phyloP scores from a whole-genome alignment of 169 alveolate species.

The Cryptosporidium tyzzeri region DNA sequence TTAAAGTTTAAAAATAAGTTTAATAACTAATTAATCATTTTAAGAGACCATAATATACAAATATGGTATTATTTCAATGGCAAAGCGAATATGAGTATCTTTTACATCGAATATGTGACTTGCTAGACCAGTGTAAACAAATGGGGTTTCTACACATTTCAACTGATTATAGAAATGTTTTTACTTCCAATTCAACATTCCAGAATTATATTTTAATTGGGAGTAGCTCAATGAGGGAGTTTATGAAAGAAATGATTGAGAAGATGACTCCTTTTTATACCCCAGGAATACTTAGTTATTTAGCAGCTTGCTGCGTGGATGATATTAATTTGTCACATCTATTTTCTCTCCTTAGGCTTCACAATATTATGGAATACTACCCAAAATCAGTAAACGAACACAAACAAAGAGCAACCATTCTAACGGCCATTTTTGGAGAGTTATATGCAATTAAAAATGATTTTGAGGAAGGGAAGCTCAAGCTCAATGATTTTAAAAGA shows the following conservation, averaged over 20 bases:
- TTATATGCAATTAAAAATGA: slow-evolving; percentile 36
- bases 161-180: slow-evolving; percentile 49
- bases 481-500: slow-evolving; percentile 1
- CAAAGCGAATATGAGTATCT: slow-evolving; percentile 75
- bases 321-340: slow-evolving; percentile 61
- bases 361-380: slow-evolving; percentile 57
- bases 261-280: slow-evolving; percentile 55
- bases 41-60: background rate
- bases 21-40: background rate
- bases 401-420: slow-evolving; percentile 44
- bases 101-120: slow-evolving; percentile 62
- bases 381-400: slow-evolving; percentile 45
- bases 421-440: slow-evolving; percentile 70
- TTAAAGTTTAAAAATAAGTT: background rate
- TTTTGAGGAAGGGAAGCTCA: slow-evolving; percentile 44
- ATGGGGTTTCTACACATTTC: slow-evolving; percentile 59
- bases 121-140: slow-evolving; percentile 70
- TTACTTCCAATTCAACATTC: slow-evolving; percentile 24
- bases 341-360: slow-evolving; percentile 50
- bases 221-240: slow-evolving; percentile 54
- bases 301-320: slow-evolving; percentile 72
- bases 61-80: slow-evolving; percentile 74
- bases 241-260: slow-evolving; percentile 44
- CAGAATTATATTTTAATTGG: slow-evolving; percentile 66
- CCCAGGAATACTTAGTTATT: slow-evolving; percentile 67